Evolutionary conservation across 768 basidiomycete genomes (phyloP).

Genomic region (Nevesoporus exiguus): DNA sequence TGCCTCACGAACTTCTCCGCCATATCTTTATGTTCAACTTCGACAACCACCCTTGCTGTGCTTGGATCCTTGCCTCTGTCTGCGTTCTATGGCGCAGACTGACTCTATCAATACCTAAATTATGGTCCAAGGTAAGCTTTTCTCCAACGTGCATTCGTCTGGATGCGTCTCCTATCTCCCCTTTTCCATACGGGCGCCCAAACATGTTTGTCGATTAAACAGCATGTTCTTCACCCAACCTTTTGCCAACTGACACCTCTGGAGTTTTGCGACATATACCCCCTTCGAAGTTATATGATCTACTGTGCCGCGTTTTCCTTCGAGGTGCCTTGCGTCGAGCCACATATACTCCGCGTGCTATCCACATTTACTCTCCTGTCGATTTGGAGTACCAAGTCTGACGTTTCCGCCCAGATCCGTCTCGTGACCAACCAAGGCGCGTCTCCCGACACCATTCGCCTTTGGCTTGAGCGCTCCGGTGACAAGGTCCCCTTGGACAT

Average conservation of each 20-base stretch:
- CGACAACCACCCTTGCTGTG: constrained; percentile 66
- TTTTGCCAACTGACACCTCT: background rate
- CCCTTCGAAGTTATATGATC: background rate
- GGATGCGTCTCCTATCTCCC: constrained; percentile 4
- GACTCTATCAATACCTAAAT: constrained; percentile 57
- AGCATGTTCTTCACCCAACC: constrained; percentile 6
- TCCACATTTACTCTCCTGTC: background rate
- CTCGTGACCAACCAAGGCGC: constrained; percentile 65
- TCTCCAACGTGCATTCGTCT: background rate
- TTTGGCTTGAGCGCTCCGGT: constrained; percentile 82
- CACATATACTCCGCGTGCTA: constrained; percentile 2
- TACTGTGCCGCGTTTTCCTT: background rate
- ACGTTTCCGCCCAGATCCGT: constrained; percentile 51
- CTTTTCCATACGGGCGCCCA: constrained; percentile 16
- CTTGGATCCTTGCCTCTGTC: constrained; percentile 73
- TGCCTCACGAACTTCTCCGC: constrained; percentile 71
- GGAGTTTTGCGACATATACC: background rate
- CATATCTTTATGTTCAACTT: constrained; percentile 70
- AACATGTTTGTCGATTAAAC: constrained; percentile 16
- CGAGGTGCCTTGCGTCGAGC: background rate
- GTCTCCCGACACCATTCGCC: constrained; percentile 73
- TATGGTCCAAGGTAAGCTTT: constrained; percentile 73
- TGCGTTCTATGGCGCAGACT: constrained; percentile 64
- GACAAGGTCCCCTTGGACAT: constrained; percentile 69
- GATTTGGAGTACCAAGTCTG: background rate